Evolutionary conservation across 768 basidiomycete species (phyloP).

Genomic region (Leccinum rimulosum): DNA sequence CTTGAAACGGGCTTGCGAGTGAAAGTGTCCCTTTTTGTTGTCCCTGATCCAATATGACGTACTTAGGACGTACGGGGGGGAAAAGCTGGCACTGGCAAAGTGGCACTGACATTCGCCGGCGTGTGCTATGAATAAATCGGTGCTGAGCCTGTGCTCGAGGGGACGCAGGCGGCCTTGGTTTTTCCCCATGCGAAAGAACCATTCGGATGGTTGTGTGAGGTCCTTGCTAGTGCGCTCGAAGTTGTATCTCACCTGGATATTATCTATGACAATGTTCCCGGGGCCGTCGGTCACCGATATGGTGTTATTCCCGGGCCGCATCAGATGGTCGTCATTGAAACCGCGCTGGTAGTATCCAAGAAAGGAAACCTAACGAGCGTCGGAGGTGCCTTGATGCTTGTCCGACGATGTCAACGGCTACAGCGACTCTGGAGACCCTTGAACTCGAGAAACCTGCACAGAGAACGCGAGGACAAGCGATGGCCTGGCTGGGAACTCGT

Average conservation of each 20-base stretch:
- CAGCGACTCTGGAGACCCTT: conserved; percentile 16
- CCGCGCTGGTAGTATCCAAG: neutral
- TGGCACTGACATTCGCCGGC: neutral
- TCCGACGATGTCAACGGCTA: conserved; percentile 14
- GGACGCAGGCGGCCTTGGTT: too few species aligned
- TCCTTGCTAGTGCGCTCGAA: too few species aligned
- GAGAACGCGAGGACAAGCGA: conserved; percentile 31
- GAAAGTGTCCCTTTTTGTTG: neutral
- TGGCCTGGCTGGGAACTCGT: conserved; percentile 91
- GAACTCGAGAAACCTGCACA: neutral
- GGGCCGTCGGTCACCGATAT: neutral
- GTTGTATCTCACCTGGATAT: neutral
- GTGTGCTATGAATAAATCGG: neutral
- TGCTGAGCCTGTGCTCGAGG: neutral
- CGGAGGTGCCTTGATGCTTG: conserved; percentile 23
- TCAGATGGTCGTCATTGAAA: neutral
- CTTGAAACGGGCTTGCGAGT: neutral
- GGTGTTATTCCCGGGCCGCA: neutral
- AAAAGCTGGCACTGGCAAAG: neutral
- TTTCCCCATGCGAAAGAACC: too few species aligned
- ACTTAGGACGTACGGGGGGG: neutral
- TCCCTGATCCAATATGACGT: neutral
- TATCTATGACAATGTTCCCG: neutral
- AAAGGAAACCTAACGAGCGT: conserved; percentile 8
- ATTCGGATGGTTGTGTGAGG: too few species aligned